Conservation (phyloP, 176 grass and related monocot species). For the Thalia dealbata region DNA sequence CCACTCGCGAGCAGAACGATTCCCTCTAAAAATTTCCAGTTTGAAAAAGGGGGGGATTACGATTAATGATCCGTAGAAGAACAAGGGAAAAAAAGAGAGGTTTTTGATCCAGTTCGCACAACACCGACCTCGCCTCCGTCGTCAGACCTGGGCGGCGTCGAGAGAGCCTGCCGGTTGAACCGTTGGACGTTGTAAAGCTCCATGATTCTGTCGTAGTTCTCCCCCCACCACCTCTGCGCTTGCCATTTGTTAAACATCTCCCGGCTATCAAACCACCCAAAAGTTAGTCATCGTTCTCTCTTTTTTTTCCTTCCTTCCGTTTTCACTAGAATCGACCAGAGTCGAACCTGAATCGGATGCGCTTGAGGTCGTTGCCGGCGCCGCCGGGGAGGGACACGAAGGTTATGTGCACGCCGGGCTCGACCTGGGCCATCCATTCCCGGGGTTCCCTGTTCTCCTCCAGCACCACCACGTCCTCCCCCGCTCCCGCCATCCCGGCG, state of each 20-base stretch:
- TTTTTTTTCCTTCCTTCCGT: not conserved
- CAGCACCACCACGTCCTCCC: slow-evolving; percentile 15
- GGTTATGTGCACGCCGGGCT: slow-evolving; percentile 93
- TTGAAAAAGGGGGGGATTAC: too few relatives aligned
- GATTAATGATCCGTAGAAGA: too few relatives aligned
- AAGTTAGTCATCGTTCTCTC: too few relatives aligned
- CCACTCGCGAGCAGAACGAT: slow-evolving; percentile 50
- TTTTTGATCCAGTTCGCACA: too few relatives aligned
- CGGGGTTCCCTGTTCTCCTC: slow-evolving; percentile 41
- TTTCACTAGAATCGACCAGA: not conserved
- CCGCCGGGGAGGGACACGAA: slow-evolving; percentile 67
- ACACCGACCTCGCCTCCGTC: slow-evolving; percentile 55
- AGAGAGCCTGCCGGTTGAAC: slow-evolving; percentile 62
- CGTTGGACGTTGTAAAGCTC: slow-evolving; percentile 93
- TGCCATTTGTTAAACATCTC: slow-evolving; percentile 99
- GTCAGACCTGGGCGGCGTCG: slow-evolving; percentile 66
- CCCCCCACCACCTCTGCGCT: slow-evolving; percentile 98
- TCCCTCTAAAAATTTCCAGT: slow-evolving; percentile 42
- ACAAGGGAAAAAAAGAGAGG: too few relatives aligned
- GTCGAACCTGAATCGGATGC: slow-evolving; percentile 82
- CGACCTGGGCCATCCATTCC: slow-evolving; percentile 94
- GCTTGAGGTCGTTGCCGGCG: slow-evolving; percentile 90
- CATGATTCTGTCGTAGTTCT: slow-evolving; percentile 97
- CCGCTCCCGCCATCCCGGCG: not conserved
- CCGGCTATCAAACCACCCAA: slow-evolving; percentile 29